Percentiles rank a stretch among this genome's conserved stretches.
Evolutionary conservation across 106 monocot species (phyloP).

Genomic region (Dactylorhiza incarnata): DNA sequence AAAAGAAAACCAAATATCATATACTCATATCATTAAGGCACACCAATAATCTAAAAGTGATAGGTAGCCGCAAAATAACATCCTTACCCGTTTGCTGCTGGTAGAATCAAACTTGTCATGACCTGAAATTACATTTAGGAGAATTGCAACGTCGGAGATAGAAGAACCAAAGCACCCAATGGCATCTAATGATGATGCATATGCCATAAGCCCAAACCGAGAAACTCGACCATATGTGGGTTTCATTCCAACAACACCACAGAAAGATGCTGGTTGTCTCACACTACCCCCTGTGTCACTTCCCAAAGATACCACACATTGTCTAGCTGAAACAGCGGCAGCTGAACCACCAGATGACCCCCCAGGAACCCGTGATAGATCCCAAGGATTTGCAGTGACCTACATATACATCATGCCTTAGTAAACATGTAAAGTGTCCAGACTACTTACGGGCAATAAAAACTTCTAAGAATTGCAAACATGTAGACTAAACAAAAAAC

Average conservation of each 20-base stretch:
- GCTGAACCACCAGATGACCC: constrained; percentile 98
- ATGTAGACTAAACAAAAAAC: background rate
- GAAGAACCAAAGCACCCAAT: constrained; percentile 86
- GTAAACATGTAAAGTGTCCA: background rate
- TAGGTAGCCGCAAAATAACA: background rate
- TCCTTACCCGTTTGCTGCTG: constrained; percentile 59
- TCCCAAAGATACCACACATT: constrained; percentile 81
- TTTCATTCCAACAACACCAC: constrained; percentile 92
- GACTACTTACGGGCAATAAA: background rate
- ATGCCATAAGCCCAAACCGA: constrained; percentile 90
- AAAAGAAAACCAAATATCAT: background rate
- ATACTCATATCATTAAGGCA: background rate
- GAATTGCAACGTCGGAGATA: constrained; percentile 61
- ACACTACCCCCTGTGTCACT: constrained; percentile 98
- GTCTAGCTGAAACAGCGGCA: constrained; percentile 85
- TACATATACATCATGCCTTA: constrained; percentile 13
- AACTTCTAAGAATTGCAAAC: background rate
- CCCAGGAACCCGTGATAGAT: constrained; percentile 87
- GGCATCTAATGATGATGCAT: constrained; percentile 93
- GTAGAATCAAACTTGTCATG: constrained; percentile 84
- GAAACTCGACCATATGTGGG: constrained; percentile 96
- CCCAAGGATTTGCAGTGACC: constrained; percentile 98
- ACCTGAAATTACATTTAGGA: constrained; percentile 74
- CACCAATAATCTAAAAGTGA: background rate
- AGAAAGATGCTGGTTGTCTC: constrained; percentile 96